Percentiles rank a stretch among this genome's conserved stretches.
Evolutionary conservation across 2,329 filamentous ascomycete species (phyloP).

Genomic region (Aspergillus sp.): DNA sequence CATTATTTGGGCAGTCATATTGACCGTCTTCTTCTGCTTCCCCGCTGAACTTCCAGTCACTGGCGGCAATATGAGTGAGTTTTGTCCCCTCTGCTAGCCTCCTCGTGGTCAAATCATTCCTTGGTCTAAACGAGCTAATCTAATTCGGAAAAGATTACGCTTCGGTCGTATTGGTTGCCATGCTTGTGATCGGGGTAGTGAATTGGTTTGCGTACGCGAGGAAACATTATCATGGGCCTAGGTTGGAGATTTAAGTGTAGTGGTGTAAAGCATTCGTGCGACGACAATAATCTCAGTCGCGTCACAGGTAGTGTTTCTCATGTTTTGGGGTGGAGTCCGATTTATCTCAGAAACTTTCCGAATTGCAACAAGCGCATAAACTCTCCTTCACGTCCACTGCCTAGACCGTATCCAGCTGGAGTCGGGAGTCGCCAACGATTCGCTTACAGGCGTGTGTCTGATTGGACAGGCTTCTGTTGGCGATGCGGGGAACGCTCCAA

Average conservation of each 20-base stretch:
- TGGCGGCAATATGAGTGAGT: slow-evolving; percentile 25
- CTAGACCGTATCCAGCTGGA: no score
- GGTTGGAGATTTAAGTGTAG: slow-evolving; percentile 13
- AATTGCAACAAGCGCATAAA: not conserved
- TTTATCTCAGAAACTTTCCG: not conserved
- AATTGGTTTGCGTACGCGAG: slow-evolving; percentile 23
- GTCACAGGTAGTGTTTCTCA: not conserved
- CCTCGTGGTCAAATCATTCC: not conserved
- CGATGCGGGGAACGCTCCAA: not conserved
- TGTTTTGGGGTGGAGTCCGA: not conserved
- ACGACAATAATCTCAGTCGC: not conserved
- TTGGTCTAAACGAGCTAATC: not conserved
- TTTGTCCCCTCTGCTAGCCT: not conserved
- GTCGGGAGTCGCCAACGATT: not conserved
- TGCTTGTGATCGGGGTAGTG: slow-evolving; percentile 19
- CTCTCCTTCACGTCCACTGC: no score
- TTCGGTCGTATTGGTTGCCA: slow-evolving; percentile 17
- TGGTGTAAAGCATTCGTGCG: not conserved
- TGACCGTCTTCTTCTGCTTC: slow-evolving; percentile 23
- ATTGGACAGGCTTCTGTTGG: not conserved
- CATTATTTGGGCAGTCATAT: slow-evolving; percentile 20
- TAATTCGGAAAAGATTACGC: slow-evolving; percentile 19
- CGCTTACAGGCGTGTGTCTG: not conserved
- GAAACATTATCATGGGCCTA: slow-evolving; percentile 22
- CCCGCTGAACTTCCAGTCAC: slow-evolving; percentile 18